A percentile compares a stretch with the other conserved stretches of the same genome.
phyloP scores from a whole-genome alignment of 2,329 filamentous ascomycete species.

The Pyrenochaeta sp. region DNA sequence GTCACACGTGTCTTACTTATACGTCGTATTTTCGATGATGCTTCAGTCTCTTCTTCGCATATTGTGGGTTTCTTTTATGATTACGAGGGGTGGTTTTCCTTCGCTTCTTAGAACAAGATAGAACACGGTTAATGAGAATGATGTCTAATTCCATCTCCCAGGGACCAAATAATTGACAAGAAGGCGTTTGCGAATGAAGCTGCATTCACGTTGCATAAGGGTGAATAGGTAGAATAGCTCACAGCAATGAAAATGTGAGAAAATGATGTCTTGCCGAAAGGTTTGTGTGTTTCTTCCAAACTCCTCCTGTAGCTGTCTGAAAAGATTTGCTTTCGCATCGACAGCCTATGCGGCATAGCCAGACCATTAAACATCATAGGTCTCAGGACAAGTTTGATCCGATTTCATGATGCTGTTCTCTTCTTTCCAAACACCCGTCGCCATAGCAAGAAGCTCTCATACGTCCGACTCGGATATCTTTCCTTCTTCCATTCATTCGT shows the following conservation, averaged over 20 bases:
- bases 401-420: neutral
- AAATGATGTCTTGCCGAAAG: too few relatives aligned
- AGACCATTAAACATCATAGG: too few relatives aligned
- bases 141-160: constrained; percentile 13
- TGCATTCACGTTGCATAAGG: constrained; percentile 29
- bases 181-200: constrained; percentile 35
- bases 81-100: neutral
- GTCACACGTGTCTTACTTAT: neutral
- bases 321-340: too few relatives aligned
- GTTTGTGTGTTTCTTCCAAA: too few relatives aligned
- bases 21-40: neutral
- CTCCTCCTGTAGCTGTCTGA: too few relatives aligned
- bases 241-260: too few relatives aligned
- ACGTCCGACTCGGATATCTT: constrained; percentile 43
- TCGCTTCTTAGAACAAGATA: neutral
- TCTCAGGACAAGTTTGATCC: too few relatives aligned
- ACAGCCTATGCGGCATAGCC: too few relatives aligned
- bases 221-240: neutral
- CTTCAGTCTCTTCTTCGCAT: too few relatives aligned
- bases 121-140: neutral
- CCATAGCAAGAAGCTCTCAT: constrained; percentile 39
- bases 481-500: constrained; percentile 23
- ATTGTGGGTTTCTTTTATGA: too few relatives aligned
- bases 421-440: constrained; percentile 32
- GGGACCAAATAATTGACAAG: constrained; percentile 29